Conservation (phyloP, 1,284 basidiomycete genomes). For the Sutorius eximius region DNA sequence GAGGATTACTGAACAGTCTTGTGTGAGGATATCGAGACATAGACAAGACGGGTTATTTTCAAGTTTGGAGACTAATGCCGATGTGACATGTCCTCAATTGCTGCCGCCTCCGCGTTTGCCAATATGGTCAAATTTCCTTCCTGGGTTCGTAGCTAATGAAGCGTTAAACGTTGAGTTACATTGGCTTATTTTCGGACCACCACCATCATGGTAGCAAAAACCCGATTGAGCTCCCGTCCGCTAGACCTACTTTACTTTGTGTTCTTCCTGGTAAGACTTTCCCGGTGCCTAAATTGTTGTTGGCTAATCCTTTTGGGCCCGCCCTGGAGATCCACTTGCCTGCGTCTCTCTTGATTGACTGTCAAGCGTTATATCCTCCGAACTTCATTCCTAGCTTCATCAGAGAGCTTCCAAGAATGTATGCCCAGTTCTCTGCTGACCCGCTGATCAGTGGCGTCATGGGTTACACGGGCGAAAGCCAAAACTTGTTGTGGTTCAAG, state of each 20-base stretch:
- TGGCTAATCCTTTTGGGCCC: not conserved
- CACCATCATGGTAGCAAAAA: conserved; percentile 6
- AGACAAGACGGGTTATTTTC: not conserved
- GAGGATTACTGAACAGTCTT: conserved; percentile 41
- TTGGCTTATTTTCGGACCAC: not conserved
- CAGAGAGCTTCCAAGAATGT: conserved; percentile 43
- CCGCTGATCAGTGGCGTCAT: conserved; percentile 59
- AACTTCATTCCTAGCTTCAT: conserved; percentile 48
- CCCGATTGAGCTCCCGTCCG: conserved; percentile 52
- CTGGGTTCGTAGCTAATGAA: not conserved
- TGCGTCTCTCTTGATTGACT: conserved; percentile 62
- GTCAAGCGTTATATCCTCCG: conserved; percentile 67
- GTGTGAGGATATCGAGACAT: conserved; percentile 46
- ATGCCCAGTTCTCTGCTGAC: conserved; percentile 56
- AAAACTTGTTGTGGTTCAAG: conserved; percentile 61
- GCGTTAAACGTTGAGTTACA: not conserved
- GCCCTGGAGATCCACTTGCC: conserved; percentile 58
- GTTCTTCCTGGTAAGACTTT: conserved; percentile 56
- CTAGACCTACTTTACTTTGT: conserved; percentile 62
- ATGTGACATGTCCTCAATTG: no score
- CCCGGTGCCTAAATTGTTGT: not conserved
- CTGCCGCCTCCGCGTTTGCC: not conserved
- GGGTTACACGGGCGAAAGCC: conserved; percentile 41
- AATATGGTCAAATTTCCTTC: not conserved
- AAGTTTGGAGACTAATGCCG: no score